Evolutionary conservation across 75 land plant genomes (phyloP).

Genomic region (Adiantum capillusveneris): DNA sequence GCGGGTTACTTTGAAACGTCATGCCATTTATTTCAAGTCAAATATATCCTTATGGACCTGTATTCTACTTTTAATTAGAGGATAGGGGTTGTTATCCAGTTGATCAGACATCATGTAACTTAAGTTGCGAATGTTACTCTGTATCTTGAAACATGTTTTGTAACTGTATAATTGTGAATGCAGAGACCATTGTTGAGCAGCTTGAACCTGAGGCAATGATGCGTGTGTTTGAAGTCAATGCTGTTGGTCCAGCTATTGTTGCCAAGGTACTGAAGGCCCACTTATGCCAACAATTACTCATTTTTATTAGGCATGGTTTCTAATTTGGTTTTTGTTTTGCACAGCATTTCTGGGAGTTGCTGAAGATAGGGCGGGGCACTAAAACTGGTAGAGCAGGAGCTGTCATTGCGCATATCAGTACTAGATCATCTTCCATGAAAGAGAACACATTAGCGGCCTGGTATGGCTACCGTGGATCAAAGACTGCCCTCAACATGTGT

Average conservation of each 20-base stretch:
- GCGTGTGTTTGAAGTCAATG: slow-evolving; percentile 26
- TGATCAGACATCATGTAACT: not conserved
- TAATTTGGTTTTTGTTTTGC: not conserved
- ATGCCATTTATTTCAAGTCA: too few species aligned
- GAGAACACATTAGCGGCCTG: slow-evolving; percentile 34
- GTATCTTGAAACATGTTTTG: too few species aligned
- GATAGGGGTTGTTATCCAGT: not conserved
- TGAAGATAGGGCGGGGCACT: slow-evolving; percentile 23
- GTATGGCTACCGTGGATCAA: slow-evolving; percentile 37
- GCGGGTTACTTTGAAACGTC: too few species aligned
- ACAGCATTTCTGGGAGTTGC: slow-evolving; percentile 22
- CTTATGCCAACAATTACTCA: too few species aligned
- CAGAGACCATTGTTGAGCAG: slow-evolving; percentile 29
- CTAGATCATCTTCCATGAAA: slow-evolving; percentile 30
- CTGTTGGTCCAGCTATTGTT: slow-evolving; percentile 29
- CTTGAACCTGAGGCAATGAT: slow-evolving; percentile 18
- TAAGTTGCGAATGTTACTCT: too few species aligned
- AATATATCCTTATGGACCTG: too few species aligned
- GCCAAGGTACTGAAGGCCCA: slow-evolving; percentile 23
- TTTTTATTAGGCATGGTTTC: too few species aligned
- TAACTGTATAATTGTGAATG: too few species aligned
- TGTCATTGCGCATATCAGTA: slow-evolving; percentile 32
- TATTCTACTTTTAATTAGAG: too few species aligned
- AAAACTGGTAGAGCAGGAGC: slow-evolving; percentile 13
- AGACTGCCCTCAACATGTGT: slow-evolving; percentile 39